These are phyloP conservation scores for Sporobolomyces phaffii DNA, from an alignment of 768 basidiomycete genomes.

Conservation along the genomic window DNA sequence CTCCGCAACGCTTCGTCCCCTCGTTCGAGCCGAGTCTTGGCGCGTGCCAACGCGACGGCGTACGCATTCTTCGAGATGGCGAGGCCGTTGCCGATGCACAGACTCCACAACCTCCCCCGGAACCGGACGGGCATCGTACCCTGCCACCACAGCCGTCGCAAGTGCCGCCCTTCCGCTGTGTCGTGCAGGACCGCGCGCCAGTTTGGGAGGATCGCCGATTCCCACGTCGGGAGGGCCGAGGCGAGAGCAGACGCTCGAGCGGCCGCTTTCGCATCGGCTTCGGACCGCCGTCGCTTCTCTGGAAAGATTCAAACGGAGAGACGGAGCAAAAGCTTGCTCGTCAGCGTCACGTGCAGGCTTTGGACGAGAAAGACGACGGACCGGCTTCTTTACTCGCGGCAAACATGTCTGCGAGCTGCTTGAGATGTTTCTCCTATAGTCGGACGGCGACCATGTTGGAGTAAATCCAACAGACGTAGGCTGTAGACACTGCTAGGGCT, in stretches of 20 bases:
- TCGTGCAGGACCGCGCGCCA: slow-evolving; percentile 60
- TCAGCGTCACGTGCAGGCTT: too few species aligned
- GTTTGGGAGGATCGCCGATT: slow-evolving; percentile 70
- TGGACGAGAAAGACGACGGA: too few species aligned
- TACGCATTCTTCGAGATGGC: slow-evolving; percentile 69
- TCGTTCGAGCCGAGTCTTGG: slow-evolving; percentile 61
- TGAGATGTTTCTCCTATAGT: slow-evolving; percentile 65
- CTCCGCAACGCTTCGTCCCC: slow-evolving; percentile 44
- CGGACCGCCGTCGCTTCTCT: slow-evolving; percentile 62
- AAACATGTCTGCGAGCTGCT: slow-evolving; percentile 86
- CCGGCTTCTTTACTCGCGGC: slow-evolving; percentile 67
- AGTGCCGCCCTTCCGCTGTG: neutral
- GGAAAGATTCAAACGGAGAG: slow-evolving; percentile 41
- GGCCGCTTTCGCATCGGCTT: slow-evolving; percentile 57
- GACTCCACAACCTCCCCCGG: slow-evolving; percentile 74
- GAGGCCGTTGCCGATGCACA: slow-evolving; percentile 74
- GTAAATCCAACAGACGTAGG: too few species aligned
- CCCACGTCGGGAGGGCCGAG: slow-evolving; percentile 67
- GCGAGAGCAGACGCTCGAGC: slow-evolving; percentile 62
- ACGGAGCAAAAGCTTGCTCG: neutral
- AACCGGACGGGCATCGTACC: slow-evolving; percentile 73
- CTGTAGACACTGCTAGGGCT: too few species aligned
- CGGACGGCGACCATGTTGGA: too few species aligned
- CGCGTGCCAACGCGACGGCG: slow-evolving; percentile 42
- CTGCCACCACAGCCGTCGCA: slow-evolving; percentile 68